Evolutionary conservation across 1,139 yeast genomes (phyloP), one percentile per base, ranked within the genome.

Genomic region (Yamadazyma spencermartinsiae): DNA sequence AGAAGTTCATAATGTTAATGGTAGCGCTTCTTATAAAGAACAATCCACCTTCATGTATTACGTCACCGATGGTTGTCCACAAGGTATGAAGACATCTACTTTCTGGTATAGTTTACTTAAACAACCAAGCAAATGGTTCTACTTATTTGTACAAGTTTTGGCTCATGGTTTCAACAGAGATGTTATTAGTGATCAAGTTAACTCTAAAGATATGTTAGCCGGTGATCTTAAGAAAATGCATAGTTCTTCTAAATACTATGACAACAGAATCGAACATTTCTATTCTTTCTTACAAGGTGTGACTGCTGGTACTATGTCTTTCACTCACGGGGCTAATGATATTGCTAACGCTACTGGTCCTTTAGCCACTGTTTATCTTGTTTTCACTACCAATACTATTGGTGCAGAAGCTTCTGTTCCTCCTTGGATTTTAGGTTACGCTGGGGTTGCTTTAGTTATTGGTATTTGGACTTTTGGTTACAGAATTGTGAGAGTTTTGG

Each of bases 301-400:
- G 45, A 83, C 90, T 38, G 90, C 94, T 16, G 76, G 82, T 53
- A 83, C 89, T 44, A 83, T 83, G 82, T 82, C 90, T 4, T 82
- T 84, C 60, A 87, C 90, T 13, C 94, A 84, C 55, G 88, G 94
- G 45, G 82, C 92, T 32, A 85, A 84, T 56, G 94, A 84, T 63
- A 82, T 85, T 49, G 75, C 90, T 37, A 84, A 84, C 53, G 90
- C 92, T 30, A 78, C 86, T 26, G 92, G 88, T 49, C 92, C 92
- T 24, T 69, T 82, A 52, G 66, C 89, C 27, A 74, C 89, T 18
- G 76, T 83, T 24, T 84, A 80, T 57, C 61, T 72, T 37, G 70
- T 80, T 16, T 84, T 89, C 88, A 61, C 60, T 12, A 61, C 79
- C 34, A 80, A 80, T 55, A 56, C 65, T 4, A 67, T 69, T 32